A percentile compares a stretch with the other conserved stretches of the same genome.
These are phyloP conservation scores for Erodium texanum DNA, from an alignment of 441 rosid genomes.

Conservation along the genomic window DNA sequence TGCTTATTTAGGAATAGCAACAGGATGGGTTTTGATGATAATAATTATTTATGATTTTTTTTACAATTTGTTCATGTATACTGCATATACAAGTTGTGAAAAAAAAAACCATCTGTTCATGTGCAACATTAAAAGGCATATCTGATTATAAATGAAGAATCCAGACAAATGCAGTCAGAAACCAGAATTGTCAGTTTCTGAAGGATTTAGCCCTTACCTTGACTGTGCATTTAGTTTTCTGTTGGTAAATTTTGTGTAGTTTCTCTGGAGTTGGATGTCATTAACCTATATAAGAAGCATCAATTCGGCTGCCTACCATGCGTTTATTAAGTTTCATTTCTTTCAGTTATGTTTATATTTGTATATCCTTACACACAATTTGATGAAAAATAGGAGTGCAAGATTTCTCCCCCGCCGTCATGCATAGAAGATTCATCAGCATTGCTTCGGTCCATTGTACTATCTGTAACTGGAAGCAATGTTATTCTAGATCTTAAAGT, in stretches of 20 bases:
- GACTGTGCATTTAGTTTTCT: conserved; percentile 9
- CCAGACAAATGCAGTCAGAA: background rate
- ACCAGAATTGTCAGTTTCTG: background rate
- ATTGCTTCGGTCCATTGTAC: conserved; percentile 49
- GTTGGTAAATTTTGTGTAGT: conserved; percentile 1
- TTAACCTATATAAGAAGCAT: background rate
- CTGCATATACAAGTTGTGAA: no score
- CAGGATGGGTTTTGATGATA: background rate
- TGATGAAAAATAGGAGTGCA: conserved; percentile 25
- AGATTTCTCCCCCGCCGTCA: conserved; percentile 38
- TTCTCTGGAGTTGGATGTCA: conserved; percentile 3
- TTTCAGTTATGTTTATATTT: background rate
- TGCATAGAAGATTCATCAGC: conserved; percentile 60
- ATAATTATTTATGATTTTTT: no score
- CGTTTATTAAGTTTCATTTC: background rate
- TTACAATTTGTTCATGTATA: no score
- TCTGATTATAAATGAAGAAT: background rate
- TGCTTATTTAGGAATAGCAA: background rate
- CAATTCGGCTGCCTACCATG: background rate
- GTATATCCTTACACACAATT: conserved; percentile 11
- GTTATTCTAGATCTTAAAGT: conserved; percentile 43
- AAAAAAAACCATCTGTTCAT: no score
- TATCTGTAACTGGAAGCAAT: conserved; percentile 41
- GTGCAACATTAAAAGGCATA: background rate
- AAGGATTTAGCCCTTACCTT: background rate